phyloP scores from a whole-genome alignment of 202 grass and related monocot genomes.

The Alloteropsis angusta region DNA sequence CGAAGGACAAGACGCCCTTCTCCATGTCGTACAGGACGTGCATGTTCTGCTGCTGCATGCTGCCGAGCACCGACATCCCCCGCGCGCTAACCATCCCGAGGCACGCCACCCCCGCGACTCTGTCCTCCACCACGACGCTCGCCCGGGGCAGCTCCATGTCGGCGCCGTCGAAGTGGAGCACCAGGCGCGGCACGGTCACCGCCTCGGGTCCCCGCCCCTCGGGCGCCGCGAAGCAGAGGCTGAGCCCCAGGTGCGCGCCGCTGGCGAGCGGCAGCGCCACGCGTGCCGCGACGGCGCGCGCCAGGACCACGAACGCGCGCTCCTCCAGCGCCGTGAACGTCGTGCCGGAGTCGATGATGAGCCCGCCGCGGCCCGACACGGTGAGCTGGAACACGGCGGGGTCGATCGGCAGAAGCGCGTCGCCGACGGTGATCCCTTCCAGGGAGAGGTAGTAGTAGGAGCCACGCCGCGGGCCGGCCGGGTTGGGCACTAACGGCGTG shows the following conservation, averaged over 20 bases:
- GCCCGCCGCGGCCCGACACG: constrained; percentile 34
- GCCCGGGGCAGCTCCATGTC: constrained; percentile 41
- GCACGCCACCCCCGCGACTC: constrained; percentile 16
- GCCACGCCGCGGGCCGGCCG: constrained; percentile 7
- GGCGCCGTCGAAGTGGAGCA: constrained; percentile 54
- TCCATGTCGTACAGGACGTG: constrained; percentile 52
- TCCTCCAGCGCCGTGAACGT: constrained; percentile 59
- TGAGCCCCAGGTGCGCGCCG: constrained; percentile 29
- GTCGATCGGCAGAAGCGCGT: constrained; percentile 41
- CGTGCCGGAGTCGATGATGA: constrained; percentile 69
- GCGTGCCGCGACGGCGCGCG: constrained; percentile 5
- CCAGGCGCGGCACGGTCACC: constrained; percentile 38
- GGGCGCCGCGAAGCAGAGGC: constrained; percentile 44
- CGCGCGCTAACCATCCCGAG: constrained; percentile 44
- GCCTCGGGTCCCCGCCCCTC: constrained; percentile 1
- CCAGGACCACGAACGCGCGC: constrained; percentile 35
- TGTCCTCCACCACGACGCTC: constrained; percentile 58
- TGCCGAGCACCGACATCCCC: constrained; percentile 57
- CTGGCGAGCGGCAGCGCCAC: constrained; percentile 40
- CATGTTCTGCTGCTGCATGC: constrained; percentile 74
- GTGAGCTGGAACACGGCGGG: constrained; percentile 40
- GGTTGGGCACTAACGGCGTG: constrained; percentile 41
- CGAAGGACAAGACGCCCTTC: constrained; percentile 36
- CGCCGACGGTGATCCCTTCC: constrained; percentile 48
- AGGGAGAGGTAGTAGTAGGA: constrained; percentile 74